Base-by-base conservation (phyloP, 2,329 filamentous ascomycete species). In the Nothomitra cinnamomea region DNA sequence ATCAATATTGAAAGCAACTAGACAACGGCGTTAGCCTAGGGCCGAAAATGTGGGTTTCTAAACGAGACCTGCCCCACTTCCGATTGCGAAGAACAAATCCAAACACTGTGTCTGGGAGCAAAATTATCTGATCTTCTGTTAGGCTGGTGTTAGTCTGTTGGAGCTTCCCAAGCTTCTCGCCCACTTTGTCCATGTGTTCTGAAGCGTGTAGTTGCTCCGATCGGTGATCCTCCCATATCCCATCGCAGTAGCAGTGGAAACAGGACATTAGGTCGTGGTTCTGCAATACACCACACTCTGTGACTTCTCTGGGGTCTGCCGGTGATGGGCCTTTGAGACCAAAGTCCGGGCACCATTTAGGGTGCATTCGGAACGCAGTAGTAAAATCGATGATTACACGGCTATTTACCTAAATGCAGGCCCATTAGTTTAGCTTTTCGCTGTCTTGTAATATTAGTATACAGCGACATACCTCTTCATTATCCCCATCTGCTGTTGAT, bases 1-100 rank as follows among this genome's bases (percentile, higher is more conserved):
- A 0, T 83, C 85, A 19, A 95, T 82, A 0, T 80, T 82, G 60
- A 95, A 87, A 22, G 15, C 5, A n/a, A 24, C 45, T 49, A n/a
- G 4, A 28, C 3, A 48, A 22, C 6, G 42, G 42, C 19, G 19
- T 22, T 45, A 4, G 12, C 6, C 5, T 21, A 5, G 15, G 42
- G 5, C 12, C 2, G n/a, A 45, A 22, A 22, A 22, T 10, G n/a
- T 19, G 15, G 42, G 21, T 3, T 21, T 19, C 17, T 6, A 2
- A 22, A 22, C 2, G 15, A 22, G 42, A 42, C 42, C 12, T 45
- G 21, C 42, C 19, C 42, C 13, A 45, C 12, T 22, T 45, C 17
- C 42, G 15, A 2, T 19, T 45, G 15, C 42, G 42, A 45, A 45
- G 42, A 10, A 45, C 42, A 22, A 45, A 45, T 21, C n/a, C 22